These are phyloP conservation scores for Dendrobium huoshanense DNA, from an alignment of 106 monocot genomes.

Conservation along the genomic window DNA sequence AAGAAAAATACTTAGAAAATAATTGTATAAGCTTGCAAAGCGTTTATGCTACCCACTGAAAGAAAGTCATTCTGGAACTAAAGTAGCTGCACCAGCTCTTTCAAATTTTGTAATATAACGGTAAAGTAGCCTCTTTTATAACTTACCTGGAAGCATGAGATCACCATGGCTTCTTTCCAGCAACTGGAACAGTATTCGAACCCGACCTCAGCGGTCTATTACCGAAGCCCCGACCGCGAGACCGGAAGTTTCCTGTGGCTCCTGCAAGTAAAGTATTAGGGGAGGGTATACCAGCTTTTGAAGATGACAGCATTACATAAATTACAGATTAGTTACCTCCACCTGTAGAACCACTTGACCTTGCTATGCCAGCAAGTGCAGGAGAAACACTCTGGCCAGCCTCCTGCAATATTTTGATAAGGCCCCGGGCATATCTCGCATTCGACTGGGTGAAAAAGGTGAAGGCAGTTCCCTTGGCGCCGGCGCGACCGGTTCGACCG, in stretches of 20 bases:
- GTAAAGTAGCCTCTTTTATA: no score
- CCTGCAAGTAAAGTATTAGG: constrained; percentile 13
- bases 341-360: constrained; percentile 17
- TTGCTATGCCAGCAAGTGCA: constrained; percentile 42
- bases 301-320: neutral
- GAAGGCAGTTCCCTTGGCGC: constrained; percentile 75
- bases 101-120: no score
- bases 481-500: constrained; percentile 93
- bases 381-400: constrained; percentile 76
- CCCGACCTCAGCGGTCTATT: constrained; percentile 38
- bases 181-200: constrained; percentile 46
- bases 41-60: no score
- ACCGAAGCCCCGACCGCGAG: constrained; percentile 62
- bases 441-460: constrained; percentile 83
- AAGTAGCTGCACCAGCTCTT: no score
- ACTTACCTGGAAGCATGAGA: no score
- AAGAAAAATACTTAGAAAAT: no score
- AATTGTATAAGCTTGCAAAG: no score
- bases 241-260: constrained; percentile 45
- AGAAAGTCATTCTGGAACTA: no score
- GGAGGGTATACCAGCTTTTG: no score
- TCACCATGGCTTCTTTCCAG: constrained; percentile 33
- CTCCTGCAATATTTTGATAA: constrained; percentile 79
- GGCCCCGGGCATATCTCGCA: constrained; percentile 55
- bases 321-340: constrained; percentile 22